Percentiles rank a stretch among this genome's conserved stretches.
phyloP scores from a whole-genome alignment of 176 grass and related monocot species.

The Phyllostachys edulis region DNA sequence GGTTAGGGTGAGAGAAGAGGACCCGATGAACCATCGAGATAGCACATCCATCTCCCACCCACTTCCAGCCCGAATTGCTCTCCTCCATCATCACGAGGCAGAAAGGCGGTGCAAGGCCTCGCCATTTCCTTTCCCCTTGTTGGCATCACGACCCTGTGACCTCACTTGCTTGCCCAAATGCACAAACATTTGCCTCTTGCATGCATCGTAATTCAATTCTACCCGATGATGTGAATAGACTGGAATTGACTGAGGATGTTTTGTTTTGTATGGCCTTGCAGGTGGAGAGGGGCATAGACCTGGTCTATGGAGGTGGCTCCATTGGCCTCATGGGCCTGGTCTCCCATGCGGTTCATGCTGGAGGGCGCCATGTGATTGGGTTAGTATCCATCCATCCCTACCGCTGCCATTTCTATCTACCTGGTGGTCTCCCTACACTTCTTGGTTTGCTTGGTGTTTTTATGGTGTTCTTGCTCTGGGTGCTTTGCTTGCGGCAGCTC shows the following conservation, averaged over 20 bases:
- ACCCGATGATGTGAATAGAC: background rate
- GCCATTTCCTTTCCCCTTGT: background rate
- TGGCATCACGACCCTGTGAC: constrained; percentile 18
- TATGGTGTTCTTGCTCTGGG: background rate
- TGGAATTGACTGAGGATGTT: background rate
- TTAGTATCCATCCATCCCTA: constrained; percentile 23
- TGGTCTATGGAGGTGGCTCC: constrained; percentile 97
- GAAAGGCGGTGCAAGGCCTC: background rate
- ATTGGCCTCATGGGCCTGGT: constrained; percentile 94
- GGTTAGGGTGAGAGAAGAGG: background rate
- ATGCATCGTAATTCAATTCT: background rate
- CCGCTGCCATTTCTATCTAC: background rate
- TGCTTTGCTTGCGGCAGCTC: constrained; percentile 42
- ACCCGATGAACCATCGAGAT: background rate
- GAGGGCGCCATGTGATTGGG: constrained; percentile 95
- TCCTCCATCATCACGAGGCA: background rate
- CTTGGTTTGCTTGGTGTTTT: constrained; percentile 2
- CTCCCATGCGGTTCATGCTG: constrained; percentile 89
- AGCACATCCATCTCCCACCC: background rate
- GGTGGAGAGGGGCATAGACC: constrained; percentile 95
- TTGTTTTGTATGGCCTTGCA: constrained; percentile 36
- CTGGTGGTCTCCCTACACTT: background rate
- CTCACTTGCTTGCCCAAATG: constrained; percentile 34
- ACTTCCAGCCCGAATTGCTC: background rate
- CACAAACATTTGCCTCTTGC: background rate